These are phyloP conservation scores for Pyrenochaeta sp. DNA, from an alignment of 2,329 filamentous ascomycete species.

Conservation along the genomic window DNA sequence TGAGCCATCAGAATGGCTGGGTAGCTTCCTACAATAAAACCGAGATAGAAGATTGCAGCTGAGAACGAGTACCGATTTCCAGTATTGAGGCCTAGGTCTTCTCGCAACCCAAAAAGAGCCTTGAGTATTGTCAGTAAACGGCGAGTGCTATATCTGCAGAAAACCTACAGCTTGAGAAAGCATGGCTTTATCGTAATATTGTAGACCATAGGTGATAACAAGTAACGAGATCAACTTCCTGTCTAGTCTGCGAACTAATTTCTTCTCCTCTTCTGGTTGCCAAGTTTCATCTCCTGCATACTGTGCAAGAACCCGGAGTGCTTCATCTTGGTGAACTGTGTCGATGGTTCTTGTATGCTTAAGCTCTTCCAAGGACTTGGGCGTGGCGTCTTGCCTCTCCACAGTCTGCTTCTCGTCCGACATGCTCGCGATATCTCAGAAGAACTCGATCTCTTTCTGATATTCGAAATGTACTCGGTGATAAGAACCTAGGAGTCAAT, in stretches of 20 bases:
- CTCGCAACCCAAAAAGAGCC: constrained; percentile 39
- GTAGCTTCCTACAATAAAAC: constrained; percentile 59
- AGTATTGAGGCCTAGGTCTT: constrained; percentile 43
- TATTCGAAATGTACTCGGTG: too few species aligned
- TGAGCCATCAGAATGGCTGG: constrained; percentile 56
- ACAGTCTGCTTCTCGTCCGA: constrained; percentile 14
- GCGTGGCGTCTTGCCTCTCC: constrained; percentile 8
- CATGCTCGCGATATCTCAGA: constrained; percentile 1
- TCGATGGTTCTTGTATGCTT: constrained; percentile 20
- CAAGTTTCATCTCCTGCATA: constrained; percentile 55
- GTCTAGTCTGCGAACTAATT: constrained; percentile 32
- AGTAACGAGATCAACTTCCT: constrained; percentile 31
- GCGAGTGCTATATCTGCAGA: too few species aligned
- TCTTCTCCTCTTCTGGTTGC: constrained; percentile 52
- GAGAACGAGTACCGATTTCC: constrained; percentile 57
- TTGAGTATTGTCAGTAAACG: constrained; percentile 32
- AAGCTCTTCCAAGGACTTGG: constrained; percentile 15
- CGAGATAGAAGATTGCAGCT: constrained; percentile 52
- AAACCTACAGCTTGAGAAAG: constrained; percentile 58
- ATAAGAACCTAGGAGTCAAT: background rate
- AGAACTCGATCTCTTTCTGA: too few species aligned
- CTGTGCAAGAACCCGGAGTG: constrained; percentile 41
- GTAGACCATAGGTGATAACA: constrained; percentile 35
- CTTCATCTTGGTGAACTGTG: constrained; percentile 27
- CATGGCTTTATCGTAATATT: constrained; percentile 55